Base-by-base conservation (phyloP, 192 early-diverging fungal species). In the Podila epicladia region DNA sequence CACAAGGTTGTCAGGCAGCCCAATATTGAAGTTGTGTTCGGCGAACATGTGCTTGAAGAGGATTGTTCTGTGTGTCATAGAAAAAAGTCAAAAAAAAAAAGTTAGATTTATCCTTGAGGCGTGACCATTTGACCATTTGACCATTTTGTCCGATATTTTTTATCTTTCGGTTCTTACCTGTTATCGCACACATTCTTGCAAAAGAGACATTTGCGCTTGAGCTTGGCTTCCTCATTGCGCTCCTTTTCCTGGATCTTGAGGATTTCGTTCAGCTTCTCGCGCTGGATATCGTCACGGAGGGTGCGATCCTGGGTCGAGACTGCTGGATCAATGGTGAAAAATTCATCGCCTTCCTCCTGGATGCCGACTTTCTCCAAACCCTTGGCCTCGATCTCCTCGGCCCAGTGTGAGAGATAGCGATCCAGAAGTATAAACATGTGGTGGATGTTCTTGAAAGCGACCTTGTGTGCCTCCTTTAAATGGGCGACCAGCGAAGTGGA, bases 21-120 rank as follows among this genome's bases (percentile, higher is more conserved):
- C 95, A 79, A 97, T 97, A 84, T 95, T 96, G 80, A 98, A 98
- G 74, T 92, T 93, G 87, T 98, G 96, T 76, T 96, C 95, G 31
- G 76, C 78, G 73, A 94, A 95, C 90, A 95, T 96, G 75, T 98
- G 96, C 68, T 89, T 89, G 87, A 97, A 98, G 20, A 97, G 82
- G 1, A 84, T 70, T 3, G 88, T 69, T 70, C 93, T 93, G 68
- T 22, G 20, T 9, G 58, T 41, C 24, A 17, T 64, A n/a, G 19
- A 20, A 50, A 66, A 37, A 17, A 45, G 41, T 45, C 41, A 45
- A 15, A 13, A 4, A 15, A 13, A 4, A 15, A 9, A 5, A 15
- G 15, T 45, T 45, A 45, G 41, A 45, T 45, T 1, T 1, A 3
- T 15, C 15, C 15, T 17, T 45, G 41, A 15, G 9, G 9, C 35